Percentiles rank a stretch among this genome's conserved stretches.
These are phyloP conservation scores for Ulvella scutata DNA, from an alignment of 139 green algal species.

Conservation along the genomic window DNA sequence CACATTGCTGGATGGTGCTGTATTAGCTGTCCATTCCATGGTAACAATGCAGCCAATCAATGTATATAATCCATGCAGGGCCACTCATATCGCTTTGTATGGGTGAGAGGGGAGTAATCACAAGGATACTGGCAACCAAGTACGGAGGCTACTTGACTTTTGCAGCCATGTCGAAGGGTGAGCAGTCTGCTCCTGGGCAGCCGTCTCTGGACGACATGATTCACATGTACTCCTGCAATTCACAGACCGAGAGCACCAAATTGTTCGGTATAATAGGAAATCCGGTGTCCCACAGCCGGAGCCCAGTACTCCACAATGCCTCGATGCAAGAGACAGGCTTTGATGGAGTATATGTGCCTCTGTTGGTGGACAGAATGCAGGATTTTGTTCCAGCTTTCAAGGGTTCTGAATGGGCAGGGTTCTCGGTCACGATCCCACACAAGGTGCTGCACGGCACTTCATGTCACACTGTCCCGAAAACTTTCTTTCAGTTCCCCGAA, in stretches of 20 bases:
- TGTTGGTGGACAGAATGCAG: slow-evolving; percentile 80
- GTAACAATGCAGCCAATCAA: too few relatives aligned
- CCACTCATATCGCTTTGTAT: slow-evolving; percentile 84
- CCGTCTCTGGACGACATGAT: slow-evolving; percentile 22
- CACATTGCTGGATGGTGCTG: too few relatives aligned
- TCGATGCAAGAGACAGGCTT: slow-evolving; percentile 52
- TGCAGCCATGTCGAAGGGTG: slow-evolving; percentile 45
- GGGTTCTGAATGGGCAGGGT: slow-evolving; percentile 43
- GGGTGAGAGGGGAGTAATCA: slow-evolving; percentile 72
- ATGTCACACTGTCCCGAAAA: too few relatives aligned
- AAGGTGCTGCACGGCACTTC: too few relatives aligned
- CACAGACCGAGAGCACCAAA: slow-evolving; percentile 42
- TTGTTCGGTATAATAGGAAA: slow-evolving; percentile 81
- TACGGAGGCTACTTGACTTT: slow-evolving; percentile 91
- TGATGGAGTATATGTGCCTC: slow-evolving; percentile 84
- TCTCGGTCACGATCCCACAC: slow-evolving; percentile 93
- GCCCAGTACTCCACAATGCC: slow-evolving; percentile 77
- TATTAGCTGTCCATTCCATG: too few relatives aligned
- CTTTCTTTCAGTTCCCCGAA: too few relatives aligned
- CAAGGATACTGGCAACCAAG: slow-evolving; percentile 81
- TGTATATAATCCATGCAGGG: slow-evolving; percentile 20
- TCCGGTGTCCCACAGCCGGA: slow-evolving; percentile 67
- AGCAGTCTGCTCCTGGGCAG: slow-evolving; percentile 56
- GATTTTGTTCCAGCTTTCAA: slow-evolving; percentile 60
- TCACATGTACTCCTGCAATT: not conserved